phyloP scores from a whole-genome alignment of 345 rosid species.

The Eucalyptus tenuipes region DNA sequence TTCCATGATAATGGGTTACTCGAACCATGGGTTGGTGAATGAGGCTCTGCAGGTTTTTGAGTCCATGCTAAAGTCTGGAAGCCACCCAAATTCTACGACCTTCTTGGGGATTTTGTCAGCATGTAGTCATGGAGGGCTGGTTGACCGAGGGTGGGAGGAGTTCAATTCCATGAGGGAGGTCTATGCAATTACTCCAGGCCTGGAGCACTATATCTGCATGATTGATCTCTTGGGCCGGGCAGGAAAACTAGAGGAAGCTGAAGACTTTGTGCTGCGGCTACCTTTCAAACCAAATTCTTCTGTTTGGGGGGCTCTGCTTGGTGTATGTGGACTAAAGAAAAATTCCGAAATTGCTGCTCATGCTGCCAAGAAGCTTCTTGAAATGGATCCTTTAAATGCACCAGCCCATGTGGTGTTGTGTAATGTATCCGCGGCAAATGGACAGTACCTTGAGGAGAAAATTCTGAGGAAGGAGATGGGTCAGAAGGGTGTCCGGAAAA shows the following conservation, averaged over 20 bases:
- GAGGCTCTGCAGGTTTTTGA: slow-evolving; percentile 24
- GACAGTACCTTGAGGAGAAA: slow-evolving; percentile 41
- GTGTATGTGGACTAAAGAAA: slow-evolving; percentile 35
- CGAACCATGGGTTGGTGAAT: slow-evolving; percentile 31
- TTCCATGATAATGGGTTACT: slow-evolving; percentile 44
- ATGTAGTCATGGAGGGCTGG: slow-evolving; percentile 31
- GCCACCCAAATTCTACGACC: slow-evolving; percentile 32
- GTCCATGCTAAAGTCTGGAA: slow-evolving; percentile 24
- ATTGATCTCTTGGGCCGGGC: slow-evolving; percentile 42
- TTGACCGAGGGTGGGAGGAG: slow-evolving; percentile 14
- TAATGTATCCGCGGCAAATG: slow-evolving; percentile 46
- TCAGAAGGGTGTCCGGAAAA: slow-evolving; percentile 63
- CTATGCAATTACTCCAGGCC: slow-evolving; percentile 14
- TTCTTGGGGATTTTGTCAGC: slow-evolving; percentile 40
- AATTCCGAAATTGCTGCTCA: slow-evolving; percentile 25
- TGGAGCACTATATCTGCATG: slow-evolving; percentile 39
- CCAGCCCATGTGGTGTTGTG: slow-evolving; percentile 62
- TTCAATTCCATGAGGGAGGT: slow-evolving; percentile 22
- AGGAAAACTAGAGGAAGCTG: slow-evolving; percentile 40
- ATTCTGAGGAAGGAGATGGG: slow-evolving; percentile 60
- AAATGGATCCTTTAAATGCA: slow-evolving; percentile 53
- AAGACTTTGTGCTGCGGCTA: slow-evolving; percentile 21
- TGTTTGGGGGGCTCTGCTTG: slow-evolving; percentile 49
- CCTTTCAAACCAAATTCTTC: slow-evolving; percentile 22
- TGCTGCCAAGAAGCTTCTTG: slow-evolving; percentile 35